Evolutionary conservation across 306 rosid genomes (phyloP), one percentile per base, ranked within the genome.

Genomic region (Clitoria ternatea): DNA sequence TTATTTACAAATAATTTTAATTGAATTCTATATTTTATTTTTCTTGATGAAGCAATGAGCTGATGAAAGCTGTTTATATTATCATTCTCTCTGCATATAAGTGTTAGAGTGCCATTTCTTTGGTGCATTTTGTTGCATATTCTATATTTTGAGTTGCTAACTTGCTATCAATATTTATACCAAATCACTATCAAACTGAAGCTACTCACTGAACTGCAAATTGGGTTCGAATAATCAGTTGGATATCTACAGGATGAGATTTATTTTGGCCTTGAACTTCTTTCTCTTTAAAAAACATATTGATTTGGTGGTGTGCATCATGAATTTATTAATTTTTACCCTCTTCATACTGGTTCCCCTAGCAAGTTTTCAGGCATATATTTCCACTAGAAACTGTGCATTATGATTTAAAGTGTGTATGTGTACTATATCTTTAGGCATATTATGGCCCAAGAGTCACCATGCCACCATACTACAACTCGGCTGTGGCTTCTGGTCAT

Each of bases 391-490:
- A 15, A 60, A 42, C 18, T 50, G 39, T 30, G 62, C 13, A 12
- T 52, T 33, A 47, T 74, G 65, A 64, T 81, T 56, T 26, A 47
- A 12, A 8, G n/a, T 53, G 39, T 42, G 8, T 37, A 13, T 53
- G 39, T 42, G 8, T 37, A 14, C 53, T 50, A 37, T 42, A 42
- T 69, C 44, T 75, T 69, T 82, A 93, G 98, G 96, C 97, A 74
- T 93, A 88, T 83, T 93, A 93, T 79, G 96, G 98, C 59, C 88
- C 90, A 36, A 84, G 96, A 84, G 92, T 93, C 30, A n/a, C 92
- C 70, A 77, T 93, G 15, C 96, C 96, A 14, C 94, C 94, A 60
- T 93, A 82, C 77, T 93, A 87, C 85, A 90, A 85, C 84, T 69
- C 98, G 20, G 84, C 94, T 27, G 82, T 81, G 33, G 79, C 89